Base-by-base conservation (phyloP, 2,329 filamentous ascomycete species). In the Uncinocarpus reesii region DNA sequence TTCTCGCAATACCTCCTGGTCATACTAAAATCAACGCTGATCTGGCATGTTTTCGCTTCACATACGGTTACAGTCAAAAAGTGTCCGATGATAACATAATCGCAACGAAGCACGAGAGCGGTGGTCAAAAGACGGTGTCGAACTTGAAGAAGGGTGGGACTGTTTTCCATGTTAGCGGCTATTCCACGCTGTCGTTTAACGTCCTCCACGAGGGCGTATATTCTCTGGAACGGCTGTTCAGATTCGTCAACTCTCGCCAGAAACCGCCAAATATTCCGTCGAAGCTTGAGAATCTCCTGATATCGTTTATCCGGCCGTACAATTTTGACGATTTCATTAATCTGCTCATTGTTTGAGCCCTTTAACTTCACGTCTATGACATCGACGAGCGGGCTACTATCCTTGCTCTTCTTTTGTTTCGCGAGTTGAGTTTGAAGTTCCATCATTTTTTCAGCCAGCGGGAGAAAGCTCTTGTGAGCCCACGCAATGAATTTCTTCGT, bases 401-500 rank as follows among this genome's bases (percentile, higher is more conserved):
- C 21, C 10, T 37, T 23, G n/a, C n/a, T n/a, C 2, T 29, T 37
- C n/a, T 29, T 10, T 11, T 10, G 28, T 2, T 45, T 36, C 8
- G 8, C 32, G 10, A 37, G 32, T 28, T 28, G 7, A 8, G 20
- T 28, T 45, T 45, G 28, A n/a, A 36, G 8, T 13, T 26, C 13
- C 31, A 26, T 29, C 32, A 45, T 45, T 18, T 20, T 16, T 1
- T 21, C 21, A 2, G 32, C 42, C 7, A 45, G 20, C 21, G 42
- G 42, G 7, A 45, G 42, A 23, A 37, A 45, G n/a, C 15, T 37
- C 18, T 20, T 20, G 16, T 45, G 42, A 26, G 42, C 42, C 42
- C 42, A 45, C 13, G 21, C 42, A 29, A 45, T 37, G 7, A 45
- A 45, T 15, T 45, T 45, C 16, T 45, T 45, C 3, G 42, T 45